phyloP scores from a whole-genome alignment of 1,284 basidiomycete genomes.

The Trichosporon faecale region DNA sequence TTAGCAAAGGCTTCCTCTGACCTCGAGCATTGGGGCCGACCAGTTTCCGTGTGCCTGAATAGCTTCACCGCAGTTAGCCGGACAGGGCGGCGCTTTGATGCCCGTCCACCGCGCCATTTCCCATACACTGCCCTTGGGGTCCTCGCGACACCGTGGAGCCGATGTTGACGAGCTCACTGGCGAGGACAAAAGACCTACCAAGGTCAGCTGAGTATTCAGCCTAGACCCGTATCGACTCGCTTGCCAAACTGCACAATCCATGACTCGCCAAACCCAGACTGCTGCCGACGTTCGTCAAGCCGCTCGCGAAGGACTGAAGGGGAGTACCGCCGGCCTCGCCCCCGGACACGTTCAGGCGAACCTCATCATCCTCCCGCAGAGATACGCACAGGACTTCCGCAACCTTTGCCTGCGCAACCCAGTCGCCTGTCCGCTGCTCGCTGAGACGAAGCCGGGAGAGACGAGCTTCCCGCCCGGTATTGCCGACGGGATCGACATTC shows the following conservation, averaged over 20 bases:
- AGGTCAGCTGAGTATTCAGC: background rate
- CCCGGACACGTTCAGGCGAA: conserved; percentile 42
- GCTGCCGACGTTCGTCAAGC: conserved; percentile 10
- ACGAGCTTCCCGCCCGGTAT: conserved; percentile 23
- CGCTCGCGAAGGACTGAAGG: conserved; percentile 13
- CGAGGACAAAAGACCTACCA: background rate
- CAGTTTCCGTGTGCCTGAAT: background rate
- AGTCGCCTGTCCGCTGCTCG: conserved; percentile 41
- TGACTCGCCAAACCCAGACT: background rate
- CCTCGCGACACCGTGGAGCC: background rate
- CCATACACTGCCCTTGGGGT: background rate
- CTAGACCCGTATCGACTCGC: background rate
- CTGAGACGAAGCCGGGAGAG: conserved; percentile 33
- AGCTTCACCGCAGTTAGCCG: too few relatives aligned
- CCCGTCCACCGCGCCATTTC: background rate
- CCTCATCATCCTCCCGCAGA: conserved; percentile 35
- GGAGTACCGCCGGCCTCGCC: conserved; percentile 24
- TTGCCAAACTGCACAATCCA: background rate
- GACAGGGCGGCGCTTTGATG: background rate
- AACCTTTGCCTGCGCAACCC: conserved; percentile 41
- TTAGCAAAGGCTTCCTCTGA: too few relatives aligned
- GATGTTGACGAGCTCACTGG: background rate
- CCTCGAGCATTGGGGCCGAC: too few relatives aligned
- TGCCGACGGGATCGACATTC: conserved; percentile 37
- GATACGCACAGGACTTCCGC: conserved; percentile 41